Evolutionary conservation across 495 filamentous ascomycete species (phyloP), one percentile per base, ranked within the genome.

Genomic region (Melanomma pulvis-pyrius): DNA sequence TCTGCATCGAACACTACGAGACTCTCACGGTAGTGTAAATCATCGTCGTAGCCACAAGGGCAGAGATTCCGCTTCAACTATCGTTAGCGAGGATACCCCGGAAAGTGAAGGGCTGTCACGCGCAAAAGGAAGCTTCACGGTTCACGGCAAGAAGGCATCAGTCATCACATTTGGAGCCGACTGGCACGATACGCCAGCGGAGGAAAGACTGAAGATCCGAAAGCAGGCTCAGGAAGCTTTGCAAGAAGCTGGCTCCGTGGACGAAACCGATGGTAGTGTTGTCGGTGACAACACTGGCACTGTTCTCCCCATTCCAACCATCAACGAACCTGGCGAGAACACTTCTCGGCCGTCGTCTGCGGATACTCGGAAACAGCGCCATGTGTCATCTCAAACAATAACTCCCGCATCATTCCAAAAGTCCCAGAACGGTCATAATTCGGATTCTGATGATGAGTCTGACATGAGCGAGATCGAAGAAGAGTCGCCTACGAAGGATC

Each of bases 131-230:
- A 96, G 90, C 68, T 98, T 98, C 74, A 96, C 92, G 5, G 88
- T 98, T 4, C 94, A 98, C 73, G 94, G 94, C 59, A 98, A 98
- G 80, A 98, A 98, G 76, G 94, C 94, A 1, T 96, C 92, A 0
- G 89, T 98, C 53, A 88, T 98, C 63, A 96, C 91, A 28, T 96
- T 98, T 75, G 93, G 93, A 8, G 88, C 87, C 39, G 96, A 97
- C 69, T 90, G 96, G 82, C 88, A 94, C 71, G 88, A 83, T 69
- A 88, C 94, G 77, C 59, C 69, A 2, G 70, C 70, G 54, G 70
- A 72, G 34, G 70, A 69, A 30, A 26, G 66, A 4, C 48, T 72
- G 22, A 72, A 72, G 58, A 48, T 65, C 0, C 39, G 66, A 24
- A 69, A 69, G 41, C 70, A 69, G 47, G 66, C 70, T 0, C 67